A percentile compares a stretch with the other conserved stretches of the same genome.
phyloP scores from a whole-genome alignment of 495 filamentous ascomycete genomes.

The Daldinia childiae region DNA sequence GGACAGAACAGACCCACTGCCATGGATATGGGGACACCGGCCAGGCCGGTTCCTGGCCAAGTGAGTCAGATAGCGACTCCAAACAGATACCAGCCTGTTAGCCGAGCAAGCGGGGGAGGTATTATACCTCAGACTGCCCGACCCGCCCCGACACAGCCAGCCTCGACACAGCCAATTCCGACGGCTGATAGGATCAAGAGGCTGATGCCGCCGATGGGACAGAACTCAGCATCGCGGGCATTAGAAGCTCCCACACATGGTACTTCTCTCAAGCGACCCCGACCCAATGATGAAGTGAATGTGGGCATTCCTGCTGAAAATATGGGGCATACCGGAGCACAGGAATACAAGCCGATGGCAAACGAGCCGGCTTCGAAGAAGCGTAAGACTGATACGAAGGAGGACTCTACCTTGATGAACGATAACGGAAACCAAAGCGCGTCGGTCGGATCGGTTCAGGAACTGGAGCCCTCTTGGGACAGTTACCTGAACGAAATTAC shows the following conservation, averaged over 20 bases:
- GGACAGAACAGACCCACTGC: not conserved
- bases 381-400: not conserved
- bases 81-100: not conserved
- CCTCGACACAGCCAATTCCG: not conserved
- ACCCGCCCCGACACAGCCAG: not conserved
- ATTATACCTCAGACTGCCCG: not conserved
- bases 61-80: not conserved
- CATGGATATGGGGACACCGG: not conserved
- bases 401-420: not conserved
- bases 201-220: not conserved
- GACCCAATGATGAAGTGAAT: not conserved
- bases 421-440: not conserved
- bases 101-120: not conserved
- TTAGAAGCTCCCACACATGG: not conserved
- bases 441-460: too few species aligned
- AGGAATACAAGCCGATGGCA: not conserved
- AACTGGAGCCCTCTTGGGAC: not conserved
- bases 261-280: not conserved
- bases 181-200: not conserved
- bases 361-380: not conserved
- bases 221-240: not conserved
- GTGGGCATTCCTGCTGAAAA: not conserved
- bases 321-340: not conserved
- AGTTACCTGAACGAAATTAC: not conserved
- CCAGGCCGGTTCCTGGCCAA: not conserved